Base-by-base conservation (phyloP, 768 basidiomycete genomes). In the Plicaturopsis crispa region DNA sequence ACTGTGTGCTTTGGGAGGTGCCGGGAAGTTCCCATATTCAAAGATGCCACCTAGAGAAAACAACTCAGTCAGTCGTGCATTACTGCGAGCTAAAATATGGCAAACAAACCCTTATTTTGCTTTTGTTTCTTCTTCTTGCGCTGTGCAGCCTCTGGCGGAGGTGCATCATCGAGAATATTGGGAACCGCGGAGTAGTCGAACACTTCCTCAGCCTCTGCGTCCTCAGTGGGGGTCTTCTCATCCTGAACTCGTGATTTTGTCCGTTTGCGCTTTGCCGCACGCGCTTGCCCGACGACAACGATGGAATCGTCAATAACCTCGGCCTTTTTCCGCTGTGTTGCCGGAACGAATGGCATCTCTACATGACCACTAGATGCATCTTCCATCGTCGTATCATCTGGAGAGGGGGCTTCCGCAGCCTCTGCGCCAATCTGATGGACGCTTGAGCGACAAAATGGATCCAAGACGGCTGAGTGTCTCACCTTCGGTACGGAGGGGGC, bases 291-390 rank as follows among this genome's bases (percentile, higher is more conserved):
- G 13, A 87, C 83, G 11, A 83, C 69, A 5, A 88, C 74, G 37
- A 90, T 79, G 1, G 74, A 65, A 50, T 85, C 86, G 32, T 80
- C 75, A 22, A 61, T 60, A 14, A 54, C 55, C 19, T 51, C 54
- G 23, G 51, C 28, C 19, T 48, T 42, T 26, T 51, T 56, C 14
- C 89, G 75, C 49, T 78, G 70, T 1, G 73, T 58, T 1, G 76
- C 70, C 33, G 88, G 88, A 6, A 93, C 68, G 46, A 80, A 93
- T 1, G 89, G 78, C 5, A 91, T 73, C 57, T 89, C 87, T 24
- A 76, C 70, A 38, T 78, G 71, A 57, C 67, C 71, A 17, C 62
- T 65, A 8, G 50, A 45, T 17, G 26, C 36, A 17, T 19, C 16
- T 30, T 31, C 45, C 10, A 23, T 34, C 2, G 36, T 32, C 5